A percentile compares a stretch with the other conserved stretches of the same genome.
These are phyloP conservation scores for Trypanosoma lewisi DNA, from an alignment of 208 protist genomes.

Conservation along the genomic window DNA sequence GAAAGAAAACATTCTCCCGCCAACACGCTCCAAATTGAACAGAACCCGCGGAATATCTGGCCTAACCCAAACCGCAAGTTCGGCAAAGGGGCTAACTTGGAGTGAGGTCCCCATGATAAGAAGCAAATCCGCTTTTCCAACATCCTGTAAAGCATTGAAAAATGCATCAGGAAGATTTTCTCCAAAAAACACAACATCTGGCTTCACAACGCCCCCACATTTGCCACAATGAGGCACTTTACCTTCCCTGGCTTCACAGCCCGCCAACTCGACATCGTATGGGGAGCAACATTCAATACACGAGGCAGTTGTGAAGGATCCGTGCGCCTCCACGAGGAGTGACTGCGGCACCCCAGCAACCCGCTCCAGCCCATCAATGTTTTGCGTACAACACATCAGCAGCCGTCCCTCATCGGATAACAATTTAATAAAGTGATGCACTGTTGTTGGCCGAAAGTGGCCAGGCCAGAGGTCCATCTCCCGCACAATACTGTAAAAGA, in stretches of 20 bases:
- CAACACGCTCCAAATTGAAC: slow-evolving; percentile 87
- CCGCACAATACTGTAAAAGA: slow-evolving; percentile 90
- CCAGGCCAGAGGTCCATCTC: slow-evolving; percentile 89
- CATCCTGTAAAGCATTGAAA: slow-evolving; percentile 69
- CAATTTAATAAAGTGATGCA: slow-evolving; percentile 93
- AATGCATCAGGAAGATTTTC: slow-evolving; percentile 92
- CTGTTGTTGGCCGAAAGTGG: slow-evolving; percentile 73
- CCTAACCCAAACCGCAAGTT: slow-evolving; percentile 57
- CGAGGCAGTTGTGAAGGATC: slow-evolving; percentile 81
- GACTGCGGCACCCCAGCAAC: slow-evolving; percentile 69
- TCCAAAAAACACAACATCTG: slow-evolving; percentile 97
- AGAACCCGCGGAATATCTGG: slow-evolving; percentile 81
- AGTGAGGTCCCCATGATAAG: slow-evolving; percentile 96
- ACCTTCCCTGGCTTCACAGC: slow-evolving; percentile 34
- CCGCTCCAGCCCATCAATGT: slow-evolving; percentile 95
- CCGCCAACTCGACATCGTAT: slow-evolving; percentile 44
- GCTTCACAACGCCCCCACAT: slow-evolving; percentile 90
- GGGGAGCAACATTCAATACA: slow-evolving; percentile 83
- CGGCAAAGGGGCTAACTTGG: slow-evolving; percentile 92
- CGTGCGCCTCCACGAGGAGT: slow-evolving; percentile 95
- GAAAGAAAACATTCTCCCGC: slow-evolving; percentile 70
- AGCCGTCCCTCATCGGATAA: slow-evolving; percentile 90
- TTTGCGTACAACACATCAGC: slow-evolving; percentile 95
- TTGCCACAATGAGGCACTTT: slow-evolving; percentile 55
- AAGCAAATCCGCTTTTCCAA: slow-evolving; percentile 78